Base-by-base conservation (phyloP, 2,329 filamentous ascomycete genomes). In the Paecilomyces sp. region DNA sequence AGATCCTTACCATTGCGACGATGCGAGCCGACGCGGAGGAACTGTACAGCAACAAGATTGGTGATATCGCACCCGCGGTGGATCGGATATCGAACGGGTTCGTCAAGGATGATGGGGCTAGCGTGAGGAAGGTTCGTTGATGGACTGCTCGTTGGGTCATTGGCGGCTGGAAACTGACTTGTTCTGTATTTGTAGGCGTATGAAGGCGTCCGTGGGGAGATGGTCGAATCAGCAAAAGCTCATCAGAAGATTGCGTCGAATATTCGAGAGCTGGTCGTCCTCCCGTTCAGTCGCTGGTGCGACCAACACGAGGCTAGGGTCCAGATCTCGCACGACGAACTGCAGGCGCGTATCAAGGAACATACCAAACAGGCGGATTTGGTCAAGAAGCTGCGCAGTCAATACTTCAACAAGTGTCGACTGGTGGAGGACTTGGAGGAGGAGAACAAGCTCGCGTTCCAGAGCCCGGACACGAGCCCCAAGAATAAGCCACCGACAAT, bases 401-500 rank as follows among this genome's bases (percentile, higher is more conserved):
- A 91, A 68, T 99, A 99, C 78, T 97, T 97, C 83, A 99, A 97
- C 81, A 99, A 97, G 78, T 99, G 94, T 74, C 88, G 95, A 56
- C 81, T 97, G 63, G 89, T 97, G 6, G 95, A 99, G 74, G 94
- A 99, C 72, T 79, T 97, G 62, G 94, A 99, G 74, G 94, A 99
- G 77, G 95, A 99, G 80, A 96, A 97, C 75, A 97, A 99, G 77
- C 84, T 99, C 58, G 94, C 92, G 47, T 99, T 99, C 77, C 92
- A 96, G 74, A 91, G 92, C 65, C 91, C 92, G 4, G 81, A 84
- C 62, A 81, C 81, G 34, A 92, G 89, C 73, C 88, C 89, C 2
- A 77, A 75, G 62, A 76, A 68, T 81, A 84, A 73, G 77, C 81
- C 63, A 73, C 73, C 80, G 51, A 92, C 92, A 71, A 96, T 99